Percentiles rank a stretch among this genome's conserved stretches.
These are phyloP conservation scores for Aspergillus bombycis DNA, from an alignment of 2,329 filamentous ascomycete species.

Conservation along the genomic window DNA sequence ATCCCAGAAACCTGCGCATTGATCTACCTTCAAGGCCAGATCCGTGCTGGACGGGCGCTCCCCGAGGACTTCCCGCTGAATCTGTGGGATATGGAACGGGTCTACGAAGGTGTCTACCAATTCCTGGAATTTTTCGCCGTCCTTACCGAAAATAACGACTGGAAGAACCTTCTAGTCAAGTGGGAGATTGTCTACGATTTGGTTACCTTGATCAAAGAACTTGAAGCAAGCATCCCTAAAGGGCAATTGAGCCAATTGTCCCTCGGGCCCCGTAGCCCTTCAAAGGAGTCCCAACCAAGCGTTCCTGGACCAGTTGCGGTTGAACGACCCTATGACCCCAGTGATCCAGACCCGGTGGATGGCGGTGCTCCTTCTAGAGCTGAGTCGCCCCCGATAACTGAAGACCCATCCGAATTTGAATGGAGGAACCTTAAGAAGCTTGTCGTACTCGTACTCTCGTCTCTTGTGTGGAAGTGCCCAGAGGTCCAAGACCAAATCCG, in stretches of 20 bases:
- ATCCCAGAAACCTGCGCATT: constrained; percentile 93
- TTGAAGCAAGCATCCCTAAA: constrained; percentile 86
- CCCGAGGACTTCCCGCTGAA: constrained; percentile 91
- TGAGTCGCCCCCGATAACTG: constrained; percentile 54
- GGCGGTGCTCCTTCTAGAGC: constrained; percentile 47
- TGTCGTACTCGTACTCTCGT: constrained; percentile 86
- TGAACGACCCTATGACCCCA: constrained; percentile 67
- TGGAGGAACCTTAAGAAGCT: constrained; percentile 89
- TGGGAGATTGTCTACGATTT: constrained; percentile 93
- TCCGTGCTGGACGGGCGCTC: constrained; percentile 73
- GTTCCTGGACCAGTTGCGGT: constrained; percentile 52
- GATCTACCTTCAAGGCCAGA: constrained; percentile 90
- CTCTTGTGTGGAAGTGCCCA: constrained; percentile 82
- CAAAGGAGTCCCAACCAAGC: constrained; percentile 36
- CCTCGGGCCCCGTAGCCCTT: constrained; percentile 34
- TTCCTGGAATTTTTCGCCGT: constrained; percentile 93
- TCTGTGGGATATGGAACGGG: constrained; percentile 95
- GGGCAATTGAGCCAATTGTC: constrained; percentile 62
- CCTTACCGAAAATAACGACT: constrained; percentile 80
- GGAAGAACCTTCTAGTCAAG: constrained; percentile 81
- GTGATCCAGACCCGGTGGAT: constrained; percentile 46
- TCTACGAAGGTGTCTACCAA: constrained; percentile 91
- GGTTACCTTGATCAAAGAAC: constrained; percentile 79
- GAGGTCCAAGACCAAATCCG: constrained; percentile 88
- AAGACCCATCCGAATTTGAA: constrained; percentile 68